Base-by-base conservation (phyloP, 2,329 filamentous ascomycete genomes). In the Pleurostoma richardsiae region DNA sequence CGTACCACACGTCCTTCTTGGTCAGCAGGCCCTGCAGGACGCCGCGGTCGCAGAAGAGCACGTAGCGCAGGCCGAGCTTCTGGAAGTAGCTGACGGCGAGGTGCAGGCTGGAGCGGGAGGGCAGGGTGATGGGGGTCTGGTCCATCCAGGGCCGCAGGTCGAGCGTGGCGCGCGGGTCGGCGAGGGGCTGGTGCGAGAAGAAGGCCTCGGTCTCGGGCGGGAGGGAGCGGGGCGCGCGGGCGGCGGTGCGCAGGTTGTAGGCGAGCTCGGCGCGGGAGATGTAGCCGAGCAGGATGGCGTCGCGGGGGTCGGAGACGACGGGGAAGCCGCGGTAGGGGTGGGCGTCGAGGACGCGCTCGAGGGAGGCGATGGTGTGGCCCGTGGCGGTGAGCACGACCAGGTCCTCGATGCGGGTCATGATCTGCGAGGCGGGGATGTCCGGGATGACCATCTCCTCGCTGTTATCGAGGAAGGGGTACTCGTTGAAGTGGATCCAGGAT, bases 61-160 rank as follows among this genome's bases (percentile, higher is more conserved):
- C 82, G 68, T 97, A 96, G 43, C 92, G 80, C 51, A 99, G 70
- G 26, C 94, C 94, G 6, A 99, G 80, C 62, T 92, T 92, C 70
- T 96, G 90, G 68, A 99, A 97, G 77, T 99, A 95, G 48, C 80
- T 85, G 28, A 95, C 85, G 4, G 88, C 89, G n/a, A 97, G 79
- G 61, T 91, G 84, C 50, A 99, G 82, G 49, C 77, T 85, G 11
- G 84, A 83, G 52, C 83, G 80, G 27, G 82, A 83, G 39, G 90
- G 88, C 19, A 97, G 75, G 1, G 94, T 97, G 41, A 99, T 87
- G 1, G 94, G 94, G 0, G 94, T 99, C 66, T 96, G 92, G 65
- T 99, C 94, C 90, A 99, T 96, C 94, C 94, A 99, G 3, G 91
- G 91, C 6, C 92, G 77, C 8, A 99, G 77, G 67, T 99, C 94